These are phyloP conservation scores for Monosporozyma yasuniensis DNA, from an alignment of 805 yeast genomes.

Conservation along the genomic window DNA sequence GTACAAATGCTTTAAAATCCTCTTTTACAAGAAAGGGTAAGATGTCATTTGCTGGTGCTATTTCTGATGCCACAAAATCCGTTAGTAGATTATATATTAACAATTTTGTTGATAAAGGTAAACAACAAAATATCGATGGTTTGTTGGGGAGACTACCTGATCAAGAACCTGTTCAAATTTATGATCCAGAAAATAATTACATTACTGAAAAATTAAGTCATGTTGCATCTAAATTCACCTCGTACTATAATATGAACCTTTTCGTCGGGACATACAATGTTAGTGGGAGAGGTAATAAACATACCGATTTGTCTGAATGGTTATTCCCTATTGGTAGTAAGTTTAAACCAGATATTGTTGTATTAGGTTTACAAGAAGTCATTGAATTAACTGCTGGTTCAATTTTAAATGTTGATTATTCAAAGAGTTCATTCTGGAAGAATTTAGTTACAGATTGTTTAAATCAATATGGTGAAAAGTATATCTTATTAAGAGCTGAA, in stretches of 20 bases:
- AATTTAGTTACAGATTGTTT: constrained; percentile 53
- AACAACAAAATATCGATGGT: constrained; percentile 79
- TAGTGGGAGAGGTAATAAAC: constrained; percentile 53
- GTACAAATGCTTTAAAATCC: constrained; percentile 93
- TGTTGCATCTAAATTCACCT: constrained; percentile 45
- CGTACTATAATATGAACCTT: constrained; percentile 48
- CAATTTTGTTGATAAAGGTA: constrained; percentile 84
- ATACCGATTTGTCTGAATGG: constrained; percentile 62
- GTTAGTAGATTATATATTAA: constrained; percentile 92
- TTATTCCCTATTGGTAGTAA: constrained; percentile 61
- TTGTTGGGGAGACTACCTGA: constrained; percentile 72
- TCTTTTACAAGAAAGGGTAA: constrained; percentile 91
- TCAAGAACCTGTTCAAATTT: constrained; percentile 60
- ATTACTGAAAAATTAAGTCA: constrained; percentile 48
- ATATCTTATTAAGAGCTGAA: constrained; percentile 59
- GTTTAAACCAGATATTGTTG: constrained; percentile 64
- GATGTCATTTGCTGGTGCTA: constrained; percentile 91
- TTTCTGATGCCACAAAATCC: constrained; percentile 92
- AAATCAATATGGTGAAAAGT: constrained; percentile 45
- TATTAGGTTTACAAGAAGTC: constrained; percentile 88
- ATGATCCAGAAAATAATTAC: constrained; percentile 79
- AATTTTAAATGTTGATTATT: constrained; percentile 71
- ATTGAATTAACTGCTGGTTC: constrained; percentile 90
- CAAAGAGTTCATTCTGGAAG: constrained; percentile 74
- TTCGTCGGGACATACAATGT: constrained; percentile 84